These are phyloP conservation scores for Gnomoniopsis sp. DNA, from an alignment of 2,329 filamentous ascomycete genomes.

Conservation along the genomic window DNA sequence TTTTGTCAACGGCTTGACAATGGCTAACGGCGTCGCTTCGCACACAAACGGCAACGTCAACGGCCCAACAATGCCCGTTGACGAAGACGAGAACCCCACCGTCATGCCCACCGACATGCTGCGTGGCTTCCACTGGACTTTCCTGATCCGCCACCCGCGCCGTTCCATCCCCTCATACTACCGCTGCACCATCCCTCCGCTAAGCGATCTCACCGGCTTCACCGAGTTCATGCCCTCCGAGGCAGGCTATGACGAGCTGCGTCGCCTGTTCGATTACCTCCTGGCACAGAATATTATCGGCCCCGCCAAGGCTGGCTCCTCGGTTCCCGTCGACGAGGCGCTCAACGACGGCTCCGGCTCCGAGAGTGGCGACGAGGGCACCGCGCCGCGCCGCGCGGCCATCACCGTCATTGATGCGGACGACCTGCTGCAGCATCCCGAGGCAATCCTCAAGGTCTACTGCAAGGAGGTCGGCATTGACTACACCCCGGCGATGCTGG, in stretches of 20 bases:
- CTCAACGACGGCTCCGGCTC: conserved; percentile 21
- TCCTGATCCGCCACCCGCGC: conserved; percentile 94
- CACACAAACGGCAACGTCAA: conserved; percentile 27
- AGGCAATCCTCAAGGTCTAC: conserved; percentile 71
- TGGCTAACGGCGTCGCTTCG: conserved; percentile 15
- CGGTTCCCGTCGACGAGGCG: conserved; percentile 20
- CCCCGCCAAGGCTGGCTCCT: conserved; percentile 53
- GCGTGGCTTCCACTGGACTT: conserved; percentile 85
- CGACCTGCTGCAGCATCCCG: conserved; percentile 83
- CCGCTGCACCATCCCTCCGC: conserved; percentile 86
- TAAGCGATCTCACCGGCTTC: conserved; percentile 80
- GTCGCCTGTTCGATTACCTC: conserved; percentile 83
- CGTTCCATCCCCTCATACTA: conserved; percentile 90
- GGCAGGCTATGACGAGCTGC: conserved; percentile 86
- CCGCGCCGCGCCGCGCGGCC: conserved; percentile 14
- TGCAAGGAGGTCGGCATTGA: conserved; percentile 78
- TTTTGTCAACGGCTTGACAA: conserved; percentile 26
- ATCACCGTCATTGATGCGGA: conserved; percentile 92
- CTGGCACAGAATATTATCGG: conserved; percentile 67
- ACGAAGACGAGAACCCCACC: conserved; percentile 75
- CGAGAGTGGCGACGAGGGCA: conserved; percentile 1
- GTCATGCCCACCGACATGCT: conserved; percentile 74
- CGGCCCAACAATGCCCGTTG: conserved; percentile 25
- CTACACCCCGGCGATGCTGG: conserved; percentile 74
- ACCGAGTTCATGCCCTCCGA: conserved; percentile 82